These are phyloP conservation scores for Lineolata rhizophorae DNA, from an alignment of 495 filamentous ascomycete genomes.

Conservation along the genomic window DNA sequence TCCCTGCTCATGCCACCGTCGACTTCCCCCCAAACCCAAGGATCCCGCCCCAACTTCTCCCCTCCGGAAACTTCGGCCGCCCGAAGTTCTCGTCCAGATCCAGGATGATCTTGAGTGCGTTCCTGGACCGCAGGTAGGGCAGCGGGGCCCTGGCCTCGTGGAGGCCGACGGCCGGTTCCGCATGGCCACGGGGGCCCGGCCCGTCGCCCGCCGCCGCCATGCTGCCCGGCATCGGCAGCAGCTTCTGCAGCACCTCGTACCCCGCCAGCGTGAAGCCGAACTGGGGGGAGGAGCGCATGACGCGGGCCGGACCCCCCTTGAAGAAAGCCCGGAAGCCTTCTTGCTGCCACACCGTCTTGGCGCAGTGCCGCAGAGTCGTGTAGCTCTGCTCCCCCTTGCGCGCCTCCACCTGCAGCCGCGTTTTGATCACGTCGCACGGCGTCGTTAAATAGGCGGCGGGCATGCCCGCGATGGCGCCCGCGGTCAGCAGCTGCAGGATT, in stretches of 20 bases:
- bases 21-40: constrained; percentile 9
- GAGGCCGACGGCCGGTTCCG: constrained; percentile 33
- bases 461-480: constrained; percentile 96
- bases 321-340: constrained; percentile 94
- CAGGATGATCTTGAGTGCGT: constrained; percentile 91
- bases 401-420: constrained; percentile 87
- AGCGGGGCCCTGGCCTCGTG: constrained; percentile 40
- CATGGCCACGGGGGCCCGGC: constrained; percentile 17
- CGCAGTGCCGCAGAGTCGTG: constrained; percentile 70
- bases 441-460: constrained; percentile 94
- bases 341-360: constrained; percentile 59
- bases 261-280: constrained; percentile 93
- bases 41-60: constrained; percentile 9
- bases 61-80: constrained; percentile 30
- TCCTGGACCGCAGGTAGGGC: constrained; percentile 67
- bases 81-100: constrained; percentile 89
- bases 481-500: constrained; percentile 75
- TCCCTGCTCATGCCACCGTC: too few species aligned
- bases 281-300: constrained; percentile 82
- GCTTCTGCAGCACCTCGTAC: constrained; percentile 75
- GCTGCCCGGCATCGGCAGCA: constrained; percentile 59
- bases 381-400: constrained; percentile 83
- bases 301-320: constrained; percentile 91
- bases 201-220: constrained; percentile 11
- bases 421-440: constrained; percentile 97